Percentiles rank a stretch among this genome's conserved stretches.
These are phyloP conservation scores for Fusarium sp. DNA, from an alignment of 2,329 filamentous ascomycete genomes.

Conservation along the genomic window DNA sequence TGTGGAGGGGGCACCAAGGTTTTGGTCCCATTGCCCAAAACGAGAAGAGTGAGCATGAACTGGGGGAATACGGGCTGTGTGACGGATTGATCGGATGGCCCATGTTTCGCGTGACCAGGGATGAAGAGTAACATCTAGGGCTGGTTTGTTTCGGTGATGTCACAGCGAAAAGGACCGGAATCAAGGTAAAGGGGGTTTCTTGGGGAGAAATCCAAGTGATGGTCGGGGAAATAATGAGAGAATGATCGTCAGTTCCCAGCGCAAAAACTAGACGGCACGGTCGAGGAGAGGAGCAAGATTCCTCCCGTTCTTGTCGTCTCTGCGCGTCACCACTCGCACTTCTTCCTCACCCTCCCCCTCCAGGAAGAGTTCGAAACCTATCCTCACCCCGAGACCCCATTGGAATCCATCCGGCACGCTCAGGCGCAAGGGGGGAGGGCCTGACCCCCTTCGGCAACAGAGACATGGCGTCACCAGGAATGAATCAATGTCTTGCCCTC, in stretches of 20 bases:
- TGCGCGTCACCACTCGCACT: slow-evolving; percentile 28
- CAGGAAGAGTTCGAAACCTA: slow-evolving; percentile 1
- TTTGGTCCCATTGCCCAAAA: slow-evolving; percentile 34
- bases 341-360: slow-evolving; percentile 28
- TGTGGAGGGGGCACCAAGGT: slow-evolving; percentile 27
- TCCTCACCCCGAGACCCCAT: slow-evolving; percentile 12
- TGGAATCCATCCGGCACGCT: slow-evolving; percentile 27
- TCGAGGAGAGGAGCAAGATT: slow-evolving; percentile 12
- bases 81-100: slow-evolving; percentile 30
- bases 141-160: slow-evolving; percentile 48
- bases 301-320: not conserved
- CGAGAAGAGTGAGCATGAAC: not conserved
- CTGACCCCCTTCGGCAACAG: slow-evolving; percentile 3
- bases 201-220: not conserved
- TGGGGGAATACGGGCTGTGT: slow-evolving; percentile 1
- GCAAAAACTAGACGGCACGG: not conserved
- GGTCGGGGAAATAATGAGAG: not conserved
- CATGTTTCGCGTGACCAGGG: slow-evolving; percentile 31
- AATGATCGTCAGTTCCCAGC: slow-evolving; percentile 12
- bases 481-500: slow-evolving; percentile 30
- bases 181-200: slow-evolving; percentile 18
- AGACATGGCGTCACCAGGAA: slow-evolving; percentile 33
- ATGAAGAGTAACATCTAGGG: not conserved
- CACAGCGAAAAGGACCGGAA: slow-evolving; percentile 45
- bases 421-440: not conserved